Evolutionary conservation across 2,329 filamentous ascomycete species (phyloP), one percentile per base, ranked within the genome.

Genomic region (Penicillium thymicola): DNA sequence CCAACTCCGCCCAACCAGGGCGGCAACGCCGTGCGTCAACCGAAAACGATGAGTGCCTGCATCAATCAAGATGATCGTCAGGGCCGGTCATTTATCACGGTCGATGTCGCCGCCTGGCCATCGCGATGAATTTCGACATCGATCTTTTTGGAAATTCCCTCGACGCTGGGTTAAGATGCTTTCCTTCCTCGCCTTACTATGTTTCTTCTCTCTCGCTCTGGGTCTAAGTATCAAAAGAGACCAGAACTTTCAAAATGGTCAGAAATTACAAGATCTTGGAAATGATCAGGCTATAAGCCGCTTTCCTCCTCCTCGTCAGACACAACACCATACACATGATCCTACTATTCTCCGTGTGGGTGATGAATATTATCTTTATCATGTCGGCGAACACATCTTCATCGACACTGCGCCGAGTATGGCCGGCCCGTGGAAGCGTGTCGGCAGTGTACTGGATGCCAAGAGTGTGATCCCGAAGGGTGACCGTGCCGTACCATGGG

Each of bases 401-500:
- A 72, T 73, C 38, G 64, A 69, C 47, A 60, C 66, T 5, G 66
- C 71, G 1, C 56, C 68, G 1, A 59, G 49, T 34, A 63, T 73
- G 55, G 62, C 63, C 21, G 71, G 71, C 2, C 70, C 71, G 11
- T 73, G 71, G 71, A 62, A 58, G n/a, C 55, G 62, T 50, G 51
- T 62, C 27, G 72, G 70, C 28, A 65, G 52, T 21, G 65, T 74
- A 8, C 61, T 74, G 1, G 60, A 67, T 16, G 63, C 54, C 21
- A 65, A 69, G 30, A 72, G 70, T 46, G 54, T 71, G 40, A 73
- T 74, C 45, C 59, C 61, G 2, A 74, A 74, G 49, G 71, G 70
- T 18, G 65, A 73, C 44, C 67, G 66, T 16, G 65, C 60, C 18
- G 63, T 59, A 5, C 72, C 71, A 0, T 75, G 72, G 85, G 87